These are phyloP conservation scores for Colletotrichum sp. DNA, from an alignment of 2,329 filamentous ascomycete species.

Conservation along the genomic window DNA sequence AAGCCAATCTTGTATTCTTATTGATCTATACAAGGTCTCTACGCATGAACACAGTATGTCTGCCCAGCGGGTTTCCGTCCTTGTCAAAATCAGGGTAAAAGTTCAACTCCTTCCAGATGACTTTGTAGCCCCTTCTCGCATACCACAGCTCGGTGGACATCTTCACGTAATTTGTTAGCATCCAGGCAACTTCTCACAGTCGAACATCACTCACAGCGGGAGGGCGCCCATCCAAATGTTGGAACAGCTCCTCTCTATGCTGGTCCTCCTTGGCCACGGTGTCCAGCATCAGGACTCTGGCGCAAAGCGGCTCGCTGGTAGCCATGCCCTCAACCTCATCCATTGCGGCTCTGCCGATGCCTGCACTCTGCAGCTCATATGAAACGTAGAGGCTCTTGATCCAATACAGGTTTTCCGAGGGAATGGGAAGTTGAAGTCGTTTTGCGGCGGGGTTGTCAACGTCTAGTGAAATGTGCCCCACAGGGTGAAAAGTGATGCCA, in stretches of 20 bases:
- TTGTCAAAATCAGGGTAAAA: constrained; percentile 17
- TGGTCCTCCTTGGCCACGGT: constrained; percentile 28
- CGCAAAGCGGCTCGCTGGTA: constrained; percentile 25
- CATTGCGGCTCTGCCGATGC: constrained; percentile 33
- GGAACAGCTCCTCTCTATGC: not conserved
- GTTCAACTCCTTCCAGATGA: constrained; percentile 24
- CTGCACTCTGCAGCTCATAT: constrained; percentile 25
- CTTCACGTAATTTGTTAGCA: constrained; percentile 4
- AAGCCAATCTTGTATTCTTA: not conserved
- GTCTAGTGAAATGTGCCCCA: constrained; percentile 36
- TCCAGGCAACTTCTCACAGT: accelerated
- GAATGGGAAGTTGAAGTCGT: constrained; percentile 22
- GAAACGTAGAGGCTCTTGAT: constrained; percentile 35
- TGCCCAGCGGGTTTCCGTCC: not conserved
- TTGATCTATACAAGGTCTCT: not conserved
- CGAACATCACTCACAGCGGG: not conserved
- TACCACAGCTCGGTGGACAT: constrained; percentile 34
- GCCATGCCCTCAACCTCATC: constrained; percentile 31
- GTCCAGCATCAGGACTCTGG: constrained; percentile 28
- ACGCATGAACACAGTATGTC: constrained; percentile 4
- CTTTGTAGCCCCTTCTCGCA: constrained; percentile 27
- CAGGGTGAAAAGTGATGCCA: constrained; percentile 25
- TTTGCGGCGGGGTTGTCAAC: constrained; percentile 7
- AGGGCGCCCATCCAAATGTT: not conserved
- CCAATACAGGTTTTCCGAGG: constrained; percentile 27